Evolutionary conservation across 176 grass and related monocot genomes (phyloP), one percentile per base, ranked within the genome.

Genomic region (Bonia amplexicaulis): DNA sequence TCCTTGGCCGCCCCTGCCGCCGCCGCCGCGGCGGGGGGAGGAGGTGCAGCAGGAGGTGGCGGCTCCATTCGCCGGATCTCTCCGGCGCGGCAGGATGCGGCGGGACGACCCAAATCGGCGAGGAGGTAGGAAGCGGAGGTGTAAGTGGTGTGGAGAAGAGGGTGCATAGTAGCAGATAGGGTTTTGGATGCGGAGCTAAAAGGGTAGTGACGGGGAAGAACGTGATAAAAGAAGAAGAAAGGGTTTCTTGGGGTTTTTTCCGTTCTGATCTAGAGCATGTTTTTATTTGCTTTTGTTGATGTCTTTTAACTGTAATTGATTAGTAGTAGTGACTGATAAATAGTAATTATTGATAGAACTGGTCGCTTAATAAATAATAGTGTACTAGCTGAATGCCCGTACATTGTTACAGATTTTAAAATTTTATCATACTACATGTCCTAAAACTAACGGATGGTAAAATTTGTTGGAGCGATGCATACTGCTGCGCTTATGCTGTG

Each of bases 41-140:
- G 27, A 64, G 35, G 35, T 37, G 35, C 35, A 37, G 35, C 35
- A 37, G 61, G 61, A 65, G 14, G 62, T 31, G 62, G 62, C 62
- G 40, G 31, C 67, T 78, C 87, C 80, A 92, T 85, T 44, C 26
- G 46, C 76, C 70, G 69, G 76, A 77, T 77, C 83, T 71, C 41
- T 55, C 48, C 37, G 46, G 47, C 41, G 35, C 57, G 60, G 48
- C 62, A 65, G 37, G 70, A 22, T 54, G 62, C 62, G 62, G 14
- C 61, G 61, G 5, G 13, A 64, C 26, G 2, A 64, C 61, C 61
- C 26, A 64, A 77, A 76, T 22, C 59, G 16, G 12, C n/a, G 60
- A 12, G 73, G 49, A 64, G 61, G 41, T 80, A 81, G 70, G 70
- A 64, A 63, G 76, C 68, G 48, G 40, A 19, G 74, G 62, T 57